Conservation (phyloP, 2,329 filamentous ascomycete species). For the Monosporascus sp. region DNA sequence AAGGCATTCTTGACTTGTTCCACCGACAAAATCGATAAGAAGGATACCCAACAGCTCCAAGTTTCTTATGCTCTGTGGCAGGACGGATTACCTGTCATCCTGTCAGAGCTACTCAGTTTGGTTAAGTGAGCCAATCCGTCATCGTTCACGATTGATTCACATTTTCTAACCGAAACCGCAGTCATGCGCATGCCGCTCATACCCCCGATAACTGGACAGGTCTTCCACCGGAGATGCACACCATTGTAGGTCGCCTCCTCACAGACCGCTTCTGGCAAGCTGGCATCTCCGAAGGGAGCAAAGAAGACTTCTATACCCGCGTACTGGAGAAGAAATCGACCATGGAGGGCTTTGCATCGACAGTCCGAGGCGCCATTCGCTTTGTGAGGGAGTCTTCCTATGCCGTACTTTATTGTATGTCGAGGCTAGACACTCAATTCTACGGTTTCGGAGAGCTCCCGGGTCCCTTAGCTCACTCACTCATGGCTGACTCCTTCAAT, state of each 20-base stretch:
- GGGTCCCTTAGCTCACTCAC: slow-evolving; percentile 71
- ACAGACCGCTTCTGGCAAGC: slow-evolving; percentile 98
- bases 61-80: slow-evolving; percentile 80
- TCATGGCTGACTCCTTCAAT: slow-evolving; percentile 76
- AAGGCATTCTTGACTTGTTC: slow-evolving; percentile 91
- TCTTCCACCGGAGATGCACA: slow-evolving; percentile 68
- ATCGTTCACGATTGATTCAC: slow-evolving; percentile 4
- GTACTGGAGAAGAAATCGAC: slow-evolving; percentile 86
- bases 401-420: slow-evolving; percentile 91
- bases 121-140: slow-evolving; percentile 50
- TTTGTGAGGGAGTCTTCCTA: slow-evolving; percentile 92
- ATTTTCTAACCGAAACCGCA: slow-evolving; percentile 25
- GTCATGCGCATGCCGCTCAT: slow-evolving; percentile 86
- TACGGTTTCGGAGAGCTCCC: slow-evolving; percentile 86
- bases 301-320: slow-evolving; percentile 92
- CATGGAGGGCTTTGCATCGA: slow-evolving; percentile 89
- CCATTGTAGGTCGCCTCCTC: slow-evolving; percentile 74
- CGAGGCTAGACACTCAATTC: slow-evolving; percentile 78
- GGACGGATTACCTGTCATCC: slow-evolving; percentile 71
- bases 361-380: slow-evolving; percentile 81
- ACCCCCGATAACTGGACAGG: slow-evolving; percentile 79
- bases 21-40: slow-evolving; percentile 79
- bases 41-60: slow-evolving; percentile 61
- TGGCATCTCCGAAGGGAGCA: slow-evolving; percentile 90
- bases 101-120: slow-evolving; percentile 82